Percentiles rank a stretch among this genome's conserved stretches.
Conservation (phyloP, 768 basidiomycete species). For the Rickenella mellea region DNA sequence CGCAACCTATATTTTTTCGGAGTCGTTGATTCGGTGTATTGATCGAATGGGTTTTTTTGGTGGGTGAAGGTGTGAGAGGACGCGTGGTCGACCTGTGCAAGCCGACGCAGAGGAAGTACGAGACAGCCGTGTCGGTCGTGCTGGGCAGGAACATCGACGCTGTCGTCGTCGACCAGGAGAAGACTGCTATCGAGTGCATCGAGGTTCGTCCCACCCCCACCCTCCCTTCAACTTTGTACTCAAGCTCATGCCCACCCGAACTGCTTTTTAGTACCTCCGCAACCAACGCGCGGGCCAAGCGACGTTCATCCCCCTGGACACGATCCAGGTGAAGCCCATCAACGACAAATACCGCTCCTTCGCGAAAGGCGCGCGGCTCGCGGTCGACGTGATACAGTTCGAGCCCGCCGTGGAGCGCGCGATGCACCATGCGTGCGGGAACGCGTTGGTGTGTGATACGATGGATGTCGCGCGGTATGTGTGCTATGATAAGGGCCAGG, state of each 20-base stretch:
- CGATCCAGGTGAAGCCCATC: slow-evolving; percentile 86
- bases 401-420: slow-evolving; percentile 85
- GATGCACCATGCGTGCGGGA: slow-evolving; percentile 95
- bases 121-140: slow-evolving; percentile 83
- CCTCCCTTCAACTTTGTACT: background rate
- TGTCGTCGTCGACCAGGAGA: slow-evolving; percentile 93
- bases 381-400: slow-evolving; percentile 50
- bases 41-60: background rate
- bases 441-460: slow-evolving; percentile 88
- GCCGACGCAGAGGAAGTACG: slow-evolving; percentile 86
- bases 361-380: slow-evolving; percentile 62
- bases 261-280: slow-evolving; percentile 69
- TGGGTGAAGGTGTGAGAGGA: slow-evolving; percentile 69
- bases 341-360: slow-evolving; percentile 93
- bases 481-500: slow-evolving; percentile 90
- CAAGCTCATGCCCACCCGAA: background rate
- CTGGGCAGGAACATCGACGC: slow-evolving; percentile 93
- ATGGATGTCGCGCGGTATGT: slow-evolving; percentile 89
- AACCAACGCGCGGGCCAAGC: slow-evolving; percentile 93
- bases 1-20: no score
- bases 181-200: slow-evolving; percentile 95
- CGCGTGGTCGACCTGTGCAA: slow-evolving; percentile 92
- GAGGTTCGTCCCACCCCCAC: slow-evolving; percentile 44
- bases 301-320: slow-evolving; percentile 97
- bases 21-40: background rate